Evolutionary conservation across 805 yeast species (phyloP), one percentile per base, ranked within the genome.

Genomic region (Starmerella khaoyaiensis): DNA sequence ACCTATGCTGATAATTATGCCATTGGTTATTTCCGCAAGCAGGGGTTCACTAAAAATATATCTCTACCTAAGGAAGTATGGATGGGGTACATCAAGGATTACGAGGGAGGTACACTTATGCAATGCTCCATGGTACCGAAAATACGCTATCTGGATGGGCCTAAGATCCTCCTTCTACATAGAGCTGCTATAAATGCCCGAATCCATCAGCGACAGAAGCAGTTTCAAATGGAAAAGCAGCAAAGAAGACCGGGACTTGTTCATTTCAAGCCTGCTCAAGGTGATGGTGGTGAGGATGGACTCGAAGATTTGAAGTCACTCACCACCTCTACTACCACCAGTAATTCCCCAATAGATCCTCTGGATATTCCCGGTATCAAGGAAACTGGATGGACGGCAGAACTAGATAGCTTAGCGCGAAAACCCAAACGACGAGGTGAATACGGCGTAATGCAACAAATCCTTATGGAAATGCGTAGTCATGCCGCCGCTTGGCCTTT

Each of bases 401-500:
- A 87, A 57, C 86, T 90, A 94, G 99, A 90, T 57, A 87, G 83
- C 49, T 63, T 90, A 41, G 97, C 97, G 0, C 87, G 93, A 52
- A 72, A 83, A 53, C 97, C 98, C 2, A 83, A 84, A 56, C 66
- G 95, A 39, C 82, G 93, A 2, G 94, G 96, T 8, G 96, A 90
- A 61, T 81, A 81, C 61, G 90, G 90, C 31, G 79, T 79, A 44
- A 86, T 90, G 93, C 82, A 81, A 50, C 83, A 83, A 39, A 60
- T 90, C 14, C 66, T 90, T 28, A 74, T 83, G 5, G 99, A 90
- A 53, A 58, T 90, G 63, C 90, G 82, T 53, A 83, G 81, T 55
- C 94, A 90, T 59, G 93, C 97, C 0, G 81, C 94, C 4, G 87
- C 96, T 20, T 90, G 98, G 98, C 98, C 99, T 26, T 90, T 90